Evolutionary conservation across 306 rosid species (phyloP).

Genomic region (Neltuma alba): DNA sequence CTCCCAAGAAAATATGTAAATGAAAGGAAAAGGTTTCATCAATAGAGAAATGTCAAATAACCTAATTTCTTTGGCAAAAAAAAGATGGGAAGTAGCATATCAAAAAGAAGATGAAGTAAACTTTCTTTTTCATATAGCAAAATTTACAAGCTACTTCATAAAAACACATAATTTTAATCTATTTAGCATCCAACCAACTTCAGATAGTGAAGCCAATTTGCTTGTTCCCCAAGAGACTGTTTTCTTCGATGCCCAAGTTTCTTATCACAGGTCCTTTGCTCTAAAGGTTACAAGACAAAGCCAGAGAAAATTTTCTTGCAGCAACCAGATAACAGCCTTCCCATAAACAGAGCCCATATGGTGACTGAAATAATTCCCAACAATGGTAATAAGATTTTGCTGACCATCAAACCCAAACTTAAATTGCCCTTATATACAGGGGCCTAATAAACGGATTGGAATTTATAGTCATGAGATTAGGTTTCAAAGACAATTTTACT

Average conservation of each 20-base stretch:
- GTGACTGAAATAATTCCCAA: not conserved
- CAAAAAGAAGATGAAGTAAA: too few species aligned
- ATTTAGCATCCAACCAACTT: not conserved
- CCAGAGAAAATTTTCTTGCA: too few species aligned
- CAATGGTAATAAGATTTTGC: not conserved
- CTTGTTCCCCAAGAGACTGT: not conserved
- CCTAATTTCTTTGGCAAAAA: not conserved
- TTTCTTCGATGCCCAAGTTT: too few species aligned
- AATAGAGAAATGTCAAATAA: too few species aligned
- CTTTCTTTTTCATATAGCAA: not conserved
- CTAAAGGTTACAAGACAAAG: too few species aligned
- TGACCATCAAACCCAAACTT: not conserved
- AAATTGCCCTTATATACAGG: too few species aligned
- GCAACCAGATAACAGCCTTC: too few species aligned
- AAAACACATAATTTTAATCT: too few species aligned
- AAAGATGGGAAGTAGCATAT: not conserved
- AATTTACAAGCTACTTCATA: too few species aligned
- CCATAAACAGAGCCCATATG: not conserved
- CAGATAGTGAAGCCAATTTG: not conserved
- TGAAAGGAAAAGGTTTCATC: not conserved
- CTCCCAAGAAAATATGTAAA: too few species aligned
- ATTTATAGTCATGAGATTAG: not conserved
- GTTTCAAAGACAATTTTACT: not conserved
- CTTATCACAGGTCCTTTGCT: too few species aligned
- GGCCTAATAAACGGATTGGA: not conserved